Evolutionary conservation across 2,329 filamentous ascomycete genomes (phyloP).

Genomic region (Calonectria naviculata): DNA sequence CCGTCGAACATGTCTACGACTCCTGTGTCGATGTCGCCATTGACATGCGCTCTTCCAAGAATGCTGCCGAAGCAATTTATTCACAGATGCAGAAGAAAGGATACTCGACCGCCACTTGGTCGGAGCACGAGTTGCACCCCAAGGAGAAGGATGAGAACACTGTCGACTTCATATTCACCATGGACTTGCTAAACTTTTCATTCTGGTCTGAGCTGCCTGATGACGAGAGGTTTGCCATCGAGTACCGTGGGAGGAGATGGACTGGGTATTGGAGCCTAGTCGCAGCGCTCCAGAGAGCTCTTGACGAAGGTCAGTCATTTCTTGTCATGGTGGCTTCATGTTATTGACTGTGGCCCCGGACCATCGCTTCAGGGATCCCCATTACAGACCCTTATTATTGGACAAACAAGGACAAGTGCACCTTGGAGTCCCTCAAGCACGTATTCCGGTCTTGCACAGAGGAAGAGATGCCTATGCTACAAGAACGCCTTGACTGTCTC

Average conservation of each 20-base stretch:
- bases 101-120: constrained; percentile 90
- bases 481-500: constrained; percentile 81
- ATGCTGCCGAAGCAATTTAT: constrained; percentile 83
- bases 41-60: constrained; percentile 84
- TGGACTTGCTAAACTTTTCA: constrained; percentile 97
- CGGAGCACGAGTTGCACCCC: constrained; percentile 89
- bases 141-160: constrained; percentile 82
- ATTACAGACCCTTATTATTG: constrained; percentile 92
- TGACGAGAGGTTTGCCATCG: constrained; percentile 81
- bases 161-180: constrained; percentile 93
- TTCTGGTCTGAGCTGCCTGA: constrained; percentile 87
- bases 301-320: constrained; percentile 77
- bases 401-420: constrained; percentile 80
- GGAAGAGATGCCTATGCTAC: constrained; percentile 87
- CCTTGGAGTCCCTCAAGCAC: constrained; percentile 76
- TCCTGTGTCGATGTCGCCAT: constrained; percentile 94
- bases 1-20: constrained; percentile 88
- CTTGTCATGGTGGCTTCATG: background rate
- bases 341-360: constrained; percentile 10
- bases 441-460: constrained; percentile 89
- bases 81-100: constrained; percentile 83
- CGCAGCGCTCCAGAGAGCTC: constrained; percentile 84
- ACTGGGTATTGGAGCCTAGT: constrained; percentile 97
- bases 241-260: constrained; percentile 85
- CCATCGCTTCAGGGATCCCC: constrained; percentile 71